phyloP scores from a whole-genome alignment of 495 filamentous ascomycete genomes.

The Podospora didyma region DNA sequence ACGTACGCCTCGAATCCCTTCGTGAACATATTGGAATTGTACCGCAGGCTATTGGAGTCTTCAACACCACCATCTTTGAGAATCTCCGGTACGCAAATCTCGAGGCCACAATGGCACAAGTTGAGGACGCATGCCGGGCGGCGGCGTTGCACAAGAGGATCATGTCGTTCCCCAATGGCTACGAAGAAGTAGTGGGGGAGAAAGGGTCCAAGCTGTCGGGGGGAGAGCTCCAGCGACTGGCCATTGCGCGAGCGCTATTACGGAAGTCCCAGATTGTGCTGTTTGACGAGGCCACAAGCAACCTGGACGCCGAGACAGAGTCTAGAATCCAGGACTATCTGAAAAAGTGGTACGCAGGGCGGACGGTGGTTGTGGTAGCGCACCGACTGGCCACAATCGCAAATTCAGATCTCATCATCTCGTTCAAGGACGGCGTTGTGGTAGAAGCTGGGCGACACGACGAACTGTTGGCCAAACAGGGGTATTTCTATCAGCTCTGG shows the following conservation, averaged over 20 bases:
- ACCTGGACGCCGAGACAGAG: conserved; percentile 52
- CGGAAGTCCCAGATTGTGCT: conserved; percentile 67
- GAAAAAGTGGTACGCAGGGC: conserved; percentile 9
- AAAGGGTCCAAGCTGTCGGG: conserved; percentile 49
- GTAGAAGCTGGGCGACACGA: conserved; percentile 7
- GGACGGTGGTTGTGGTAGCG: conserved; percentile 8
- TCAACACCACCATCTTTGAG: conserved; percentile 40
- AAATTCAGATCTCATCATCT: conserved; percentile 8
- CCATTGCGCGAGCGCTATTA: conserved; percentile 61
- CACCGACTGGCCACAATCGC: conserved; percentile 11
- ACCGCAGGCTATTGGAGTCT: conserved; percentile 40
- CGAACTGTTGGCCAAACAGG: conserved; percentile 9
- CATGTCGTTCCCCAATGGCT: conserved; percentile 43
- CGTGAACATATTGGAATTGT: conserved; percentile 35
- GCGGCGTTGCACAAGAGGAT: conserved; percentile 37
- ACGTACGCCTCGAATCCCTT: conserved; percentile 60
- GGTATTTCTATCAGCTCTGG: conserved; percentile 8
- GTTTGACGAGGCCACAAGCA: conserved; percentile 71
- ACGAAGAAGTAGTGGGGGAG: conserved; percentile 50
- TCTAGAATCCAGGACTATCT: conserved; percentile 9
- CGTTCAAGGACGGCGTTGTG: conserved; percentile 5
- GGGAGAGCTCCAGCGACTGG: conserved; percentile 57
- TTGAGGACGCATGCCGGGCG: conserved; percentile 21
- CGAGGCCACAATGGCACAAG: conserved; percentile 31
- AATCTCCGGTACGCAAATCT: conserved; percentile 38